A percentile compares a stretch with the other conserved stretches of the same genome.
Evolutionary conservation across 1,139 yeast species (phyloP).

Genomic region (Saccharomycopsis hybrid): DNA sequence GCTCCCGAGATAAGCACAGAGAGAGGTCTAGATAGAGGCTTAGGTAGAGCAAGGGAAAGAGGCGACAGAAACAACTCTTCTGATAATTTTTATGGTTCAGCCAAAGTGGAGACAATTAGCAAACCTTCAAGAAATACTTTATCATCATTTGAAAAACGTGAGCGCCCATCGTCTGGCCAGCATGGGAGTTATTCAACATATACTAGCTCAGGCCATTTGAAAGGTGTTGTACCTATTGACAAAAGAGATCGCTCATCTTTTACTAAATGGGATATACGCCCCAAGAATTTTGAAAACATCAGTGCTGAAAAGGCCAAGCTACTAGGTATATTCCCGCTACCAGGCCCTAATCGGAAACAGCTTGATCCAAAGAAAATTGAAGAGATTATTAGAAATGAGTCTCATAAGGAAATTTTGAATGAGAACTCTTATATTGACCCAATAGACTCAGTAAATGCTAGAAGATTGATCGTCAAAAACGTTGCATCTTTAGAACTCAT

Average conservation of each 20-base stretch:
- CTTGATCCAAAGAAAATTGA: slow-evolving; percentile 50
- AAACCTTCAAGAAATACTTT: too few species aligned
- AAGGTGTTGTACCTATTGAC: slow-evolving; percentile 36
- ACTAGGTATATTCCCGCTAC: slow-evolving; percentile 73
- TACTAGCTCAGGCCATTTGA: too few species aligned
- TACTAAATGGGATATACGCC: slow-evolving; percentile 69
- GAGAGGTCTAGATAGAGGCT: slow-evolving; percentile 16
- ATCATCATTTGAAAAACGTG: too few species aligned
- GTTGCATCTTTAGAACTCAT: slow-evolving; percentile 38
- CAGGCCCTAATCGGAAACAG: slow-evolving; percentile 53
- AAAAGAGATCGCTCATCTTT: slow-evolving; percentile 38
- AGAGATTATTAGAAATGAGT: slow-evolving; percentile 38
- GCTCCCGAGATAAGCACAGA: slow-evolving; percentile 17
- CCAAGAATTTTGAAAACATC: slow-evolving; percentile 69
- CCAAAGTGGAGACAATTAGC: too few species aligned
- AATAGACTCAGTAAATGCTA: slow-evolving; percentile 43
- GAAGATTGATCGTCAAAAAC: slow-evolving; percentile 43
- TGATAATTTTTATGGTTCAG: too few species aligned
- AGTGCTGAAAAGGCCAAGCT: slow-evolving; percentile 77
- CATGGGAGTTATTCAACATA: too few species aligned
- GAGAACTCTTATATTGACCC: slow-evolving; percentile 46
- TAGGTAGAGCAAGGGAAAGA: slow-evolving; percentile 5
- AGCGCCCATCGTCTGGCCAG: too few species aligned
- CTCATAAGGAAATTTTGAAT: slow-evolving; percentile 30
- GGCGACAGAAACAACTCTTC: too few species aligned